These are phyloP conservation scores for Agrocybe chaxingu DNA, from an alignment of 768 basidiomycete genomes.

Conservation along the genomic window DNA sequence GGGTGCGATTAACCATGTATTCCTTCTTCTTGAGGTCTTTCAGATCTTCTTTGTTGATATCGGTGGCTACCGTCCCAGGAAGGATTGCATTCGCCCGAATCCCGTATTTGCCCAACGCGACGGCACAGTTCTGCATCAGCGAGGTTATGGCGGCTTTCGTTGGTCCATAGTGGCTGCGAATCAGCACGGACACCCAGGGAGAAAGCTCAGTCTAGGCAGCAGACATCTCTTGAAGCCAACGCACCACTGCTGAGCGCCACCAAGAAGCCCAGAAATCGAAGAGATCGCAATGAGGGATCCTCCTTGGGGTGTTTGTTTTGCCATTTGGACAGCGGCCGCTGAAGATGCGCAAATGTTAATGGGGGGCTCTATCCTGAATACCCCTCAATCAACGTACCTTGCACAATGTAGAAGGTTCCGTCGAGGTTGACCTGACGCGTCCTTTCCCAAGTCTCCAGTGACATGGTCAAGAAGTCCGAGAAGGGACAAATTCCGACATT, in stretches of 20 bases:
- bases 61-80: conserved; percentile 76
- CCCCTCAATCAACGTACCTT: conserved; percentile 38
- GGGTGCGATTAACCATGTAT: conserved; percentile 62
- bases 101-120: conserved; percentile 72
- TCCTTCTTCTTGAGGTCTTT: conserved; percentile 53
- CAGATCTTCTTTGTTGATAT: conserved; percentile 77
- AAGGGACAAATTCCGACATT: conserved; percentile 73
- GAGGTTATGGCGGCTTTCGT: conserved; percentile 78
- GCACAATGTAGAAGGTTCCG: conserved; percentile 69
- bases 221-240: conserved; percentile 4
- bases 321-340: conserved; percentile 78
- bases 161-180: conserved; percentile 65
- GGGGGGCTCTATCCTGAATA: background rate
- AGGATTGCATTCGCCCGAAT: conserved; percentile 71
- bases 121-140: conserved; percentile 77
- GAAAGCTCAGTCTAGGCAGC: background rate
- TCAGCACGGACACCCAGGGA: background rate
- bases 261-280: conserved; percentile 77
- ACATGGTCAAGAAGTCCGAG: conserved; percentile 70
- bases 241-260: conserved; percentile 68
- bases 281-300: conserved; percentile 76
- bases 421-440: conserved; percentile 74
- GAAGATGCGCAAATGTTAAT: background rate
- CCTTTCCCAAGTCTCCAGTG: conserved; percentile 55
- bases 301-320: conserved; percentile 60